Conservation (phyloP, 116 monocot genomes). For the Phalaenopsis hybrid region DNA sequence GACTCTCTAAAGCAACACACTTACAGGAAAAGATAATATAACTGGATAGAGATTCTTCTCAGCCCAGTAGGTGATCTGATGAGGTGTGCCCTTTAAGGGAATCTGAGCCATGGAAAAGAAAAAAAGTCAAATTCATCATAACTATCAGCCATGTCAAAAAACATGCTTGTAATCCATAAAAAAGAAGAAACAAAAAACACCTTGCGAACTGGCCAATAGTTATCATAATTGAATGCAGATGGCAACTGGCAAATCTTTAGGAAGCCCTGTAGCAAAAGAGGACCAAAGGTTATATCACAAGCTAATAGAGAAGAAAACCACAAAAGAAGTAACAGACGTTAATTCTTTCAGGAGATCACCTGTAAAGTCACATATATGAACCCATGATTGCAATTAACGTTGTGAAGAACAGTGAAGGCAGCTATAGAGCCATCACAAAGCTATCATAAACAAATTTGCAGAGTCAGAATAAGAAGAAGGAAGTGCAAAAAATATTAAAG, state of each 20-base stretch:
- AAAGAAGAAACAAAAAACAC: conserved; percentile 24
- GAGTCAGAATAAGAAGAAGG: neutral
- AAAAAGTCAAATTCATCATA: neutral
- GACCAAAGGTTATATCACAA: neutral
- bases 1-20: conserved; percentile 17
- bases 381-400: conserved; percentile 95
- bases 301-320: neutral
- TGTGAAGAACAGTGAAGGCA: conserved; percentile 91
- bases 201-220: conserved; percentile 93
- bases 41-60: conserved; percentile 87
- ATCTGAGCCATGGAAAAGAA: conserved; percentile 34
- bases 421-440: conserved; percentile 82
- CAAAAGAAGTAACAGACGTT: neutral
- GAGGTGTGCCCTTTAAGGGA: conserved; percentile 85
- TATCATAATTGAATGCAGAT: conserved; percentile 75
- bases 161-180: neutral
- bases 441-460: conserved; percentile 28
- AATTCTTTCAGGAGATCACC: conserved; percentile 23
- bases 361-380: conserved; percentile 95
- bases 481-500: neutral
- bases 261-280: conserved; percentile 48
- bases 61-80: conserved; percentile 86
- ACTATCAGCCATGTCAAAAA: neutral
- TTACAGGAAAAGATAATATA: conserved; percentile 88
- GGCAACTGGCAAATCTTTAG: conserved; percentile 96